Evolutionary conservation across 2,329 filamentous ascomycete species (phyloP), one percentile per base, ranked within the genome.

Genomic region (Zelopaecilomyces penicillatus): DNA sequence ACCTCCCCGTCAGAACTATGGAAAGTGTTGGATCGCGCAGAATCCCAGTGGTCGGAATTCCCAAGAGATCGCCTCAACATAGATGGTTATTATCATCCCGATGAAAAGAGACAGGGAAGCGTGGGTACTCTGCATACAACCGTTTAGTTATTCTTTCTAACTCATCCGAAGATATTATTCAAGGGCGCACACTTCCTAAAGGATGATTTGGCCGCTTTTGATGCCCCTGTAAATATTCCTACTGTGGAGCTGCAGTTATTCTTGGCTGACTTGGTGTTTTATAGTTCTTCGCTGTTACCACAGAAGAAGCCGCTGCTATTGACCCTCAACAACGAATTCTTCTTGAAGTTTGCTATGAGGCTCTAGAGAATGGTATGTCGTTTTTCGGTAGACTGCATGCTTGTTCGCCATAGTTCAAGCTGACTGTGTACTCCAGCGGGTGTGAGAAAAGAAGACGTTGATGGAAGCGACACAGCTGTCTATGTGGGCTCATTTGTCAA

Each of bases 271-370:
- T 8, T 30, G 5, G 4, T 26, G 30, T 6, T 8, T 5, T 10
- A 6, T 37, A 75, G 71, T 76, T 77, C 57, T 77, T 77, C 52
- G 66, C 66, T 0, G 63, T 76, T 4, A 61, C 71, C 0, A 64
- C 70, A 0, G 68, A 71, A 12, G 73, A 76, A 42, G 73, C 73
- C 12, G 65, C 66, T 27, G 71, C 74, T 3, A 71, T 76, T 44
- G 75, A 78, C 41, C 74, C 74, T 5, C 71, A 75, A 45, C 71
- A 75, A 50, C 60, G 74, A n/a, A 60, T 75, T 26, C 59, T 75
- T 1, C 65, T 78, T 1, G 74, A 78, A 47, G 60, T 66, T 5
- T 69, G 67, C 3, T 75, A 74, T 35, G 73, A 76, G 49, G 69
- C 71, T 19, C 58, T 75, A 2, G 73, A 76, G 47, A 74, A 69